Percentiles rank a stretch among this genome's conserved stretches.
Evolutionary conservation across 106 monocot genomes (phyloP).

Genomic region (Iris macrosiphon): DNA sequence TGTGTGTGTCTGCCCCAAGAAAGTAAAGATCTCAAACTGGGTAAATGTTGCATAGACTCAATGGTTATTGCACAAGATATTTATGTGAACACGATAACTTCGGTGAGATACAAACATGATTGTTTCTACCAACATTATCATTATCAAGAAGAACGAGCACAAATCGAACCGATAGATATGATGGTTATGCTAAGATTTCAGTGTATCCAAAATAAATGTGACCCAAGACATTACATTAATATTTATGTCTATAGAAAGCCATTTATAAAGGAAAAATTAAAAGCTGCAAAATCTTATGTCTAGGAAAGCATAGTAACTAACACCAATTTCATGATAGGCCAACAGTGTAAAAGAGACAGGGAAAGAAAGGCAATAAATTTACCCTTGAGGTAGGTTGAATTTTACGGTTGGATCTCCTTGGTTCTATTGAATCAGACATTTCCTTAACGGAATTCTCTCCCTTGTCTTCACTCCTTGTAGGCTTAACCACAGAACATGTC

Average conservation of each 20-base stretch:
- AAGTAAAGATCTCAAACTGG: too few relatives aligned
- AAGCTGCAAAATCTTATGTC: neutral
- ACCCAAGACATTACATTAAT: neutral
- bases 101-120: too few relatives aligned
- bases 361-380: slow-evolving; percentile 5
- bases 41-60: too few relatives aligned
- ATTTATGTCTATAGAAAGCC: too few relatives aligned
- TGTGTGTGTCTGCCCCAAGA: too few relatives aligned
- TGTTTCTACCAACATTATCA: too few relatives aligned
- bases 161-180: too few relatives aligned
- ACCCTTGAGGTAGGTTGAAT: slow-evolving; percentile 97
- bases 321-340: neutral
- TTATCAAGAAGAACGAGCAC: too few relatives aligned
- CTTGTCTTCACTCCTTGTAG: slow-evolving; percentile 15
- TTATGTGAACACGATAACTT: too few relatives aligned
- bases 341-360: neutral
- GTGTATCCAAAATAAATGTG: neutral
- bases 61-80: too few relatives aligned
- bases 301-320: neutral
- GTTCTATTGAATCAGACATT: slow-evolving; percentile 36
- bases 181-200: too few relatives aligned
- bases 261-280: neutral
- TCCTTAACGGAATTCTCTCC: slow-evolving; percentile 22
- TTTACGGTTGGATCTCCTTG: slow-evolving; percentile 79
- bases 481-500: slow-evolving; percentile 20